A percentile compares a stretch with the other conserved stretches of the same genome.
phyloP scores from a whole-genome alignment of 2,329 filamentous ascomycete genomes.

The Penicillium brevicompactum region DNA sequence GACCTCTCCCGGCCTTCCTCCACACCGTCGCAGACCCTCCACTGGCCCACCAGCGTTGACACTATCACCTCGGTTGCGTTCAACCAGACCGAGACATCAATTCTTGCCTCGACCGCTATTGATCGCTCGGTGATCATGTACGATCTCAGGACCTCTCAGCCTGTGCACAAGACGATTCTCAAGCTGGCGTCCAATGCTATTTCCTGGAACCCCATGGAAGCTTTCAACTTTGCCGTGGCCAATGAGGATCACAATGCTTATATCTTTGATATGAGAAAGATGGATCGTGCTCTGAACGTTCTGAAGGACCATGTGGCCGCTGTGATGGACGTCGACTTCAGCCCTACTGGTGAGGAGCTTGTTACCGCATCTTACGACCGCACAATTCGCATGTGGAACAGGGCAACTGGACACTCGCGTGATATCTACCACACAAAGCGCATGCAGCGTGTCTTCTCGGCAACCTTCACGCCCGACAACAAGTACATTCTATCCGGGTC shows the following conservation, averaged over 20 bases:
- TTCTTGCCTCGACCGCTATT: conserved; percentile 80
- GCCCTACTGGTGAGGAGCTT: conserved; percentile 89
- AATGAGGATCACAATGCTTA: conserved; percentile 94
- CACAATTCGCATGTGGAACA: conserved; percentile 82
- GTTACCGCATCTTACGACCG: conserved; percentile 88
- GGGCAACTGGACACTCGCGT: conserved; percentile 77
- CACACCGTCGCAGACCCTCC: conserved; percentile 76
- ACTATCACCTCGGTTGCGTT: conserved; percentile 88
- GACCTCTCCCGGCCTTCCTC: conserved; percentile 78
- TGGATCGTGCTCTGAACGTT: conserved; percentile 84
- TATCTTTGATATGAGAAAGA: conserved; percentile 92
- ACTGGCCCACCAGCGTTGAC: conserved; percentile 85
- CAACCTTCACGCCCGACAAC: conserved; percentile 82
- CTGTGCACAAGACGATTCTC: conserved; percentile 78
- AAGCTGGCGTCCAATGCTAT: conserved; percentile 81
- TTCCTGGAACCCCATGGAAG: conserved; percentile 95
- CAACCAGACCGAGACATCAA: conserved; percentile 91
- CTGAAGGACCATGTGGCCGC: conserved; percentile 87
- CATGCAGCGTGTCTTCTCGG: conserved; percentile 92
- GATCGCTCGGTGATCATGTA: conserved; percentile 89
- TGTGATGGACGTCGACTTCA: conserved; percentile 96
- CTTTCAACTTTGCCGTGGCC: conserved; percentile 90
- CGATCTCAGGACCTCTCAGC: conserved; percentile 83
- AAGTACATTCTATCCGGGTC: conserved; percentile 88
- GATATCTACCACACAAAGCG: conserved; percentile 98